Evolutionary conservation across 768 basidiomycete genomes (phyloP).

Genomic region (Cyathus striatus): DNA sequence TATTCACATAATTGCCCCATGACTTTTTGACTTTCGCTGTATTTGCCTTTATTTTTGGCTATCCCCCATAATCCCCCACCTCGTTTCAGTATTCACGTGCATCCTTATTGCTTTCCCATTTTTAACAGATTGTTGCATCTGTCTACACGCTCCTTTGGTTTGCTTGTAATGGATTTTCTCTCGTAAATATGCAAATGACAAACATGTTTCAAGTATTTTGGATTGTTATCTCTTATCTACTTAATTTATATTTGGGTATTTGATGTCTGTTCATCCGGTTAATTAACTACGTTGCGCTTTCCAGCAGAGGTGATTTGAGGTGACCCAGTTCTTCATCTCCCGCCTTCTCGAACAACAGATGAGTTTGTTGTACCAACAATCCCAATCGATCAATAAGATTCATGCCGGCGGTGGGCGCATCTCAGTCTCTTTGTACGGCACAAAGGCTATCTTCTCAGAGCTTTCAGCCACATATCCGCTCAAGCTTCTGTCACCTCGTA

Average conservation of each 20-base stretch:
- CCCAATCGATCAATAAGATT: constrained; percentile 19
- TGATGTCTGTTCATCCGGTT: no score
- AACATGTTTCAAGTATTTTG: no score
- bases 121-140: background rate
- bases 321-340: background rate
- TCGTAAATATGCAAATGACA: background rate
- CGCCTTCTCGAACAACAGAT: background rate
- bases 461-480: constrained; percentile 81
- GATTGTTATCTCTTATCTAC: no score
- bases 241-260: no score
- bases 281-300: no score
- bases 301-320: no score
- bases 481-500: constrained; percentile 77
- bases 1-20: background rate
- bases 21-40: constrained; percentile 1
- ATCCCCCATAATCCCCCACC: no score
- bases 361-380: background rate
- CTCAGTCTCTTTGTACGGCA: constrained; percentile 44
- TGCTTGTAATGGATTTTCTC: constrained; percentile 11
- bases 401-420: constrained; percentile 55
- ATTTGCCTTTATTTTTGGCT: constrained; percentile 15
- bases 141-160: constrained; percentile 9
- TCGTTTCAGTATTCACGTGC: no score
- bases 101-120: constrained; percentile 8
- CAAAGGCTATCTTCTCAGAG: constrained; percentile 61